Evolutionary conservation across 371 early-diverging fungal genomes (phyloP).

Genomic region (Haplosporangium sp.): DNA sequence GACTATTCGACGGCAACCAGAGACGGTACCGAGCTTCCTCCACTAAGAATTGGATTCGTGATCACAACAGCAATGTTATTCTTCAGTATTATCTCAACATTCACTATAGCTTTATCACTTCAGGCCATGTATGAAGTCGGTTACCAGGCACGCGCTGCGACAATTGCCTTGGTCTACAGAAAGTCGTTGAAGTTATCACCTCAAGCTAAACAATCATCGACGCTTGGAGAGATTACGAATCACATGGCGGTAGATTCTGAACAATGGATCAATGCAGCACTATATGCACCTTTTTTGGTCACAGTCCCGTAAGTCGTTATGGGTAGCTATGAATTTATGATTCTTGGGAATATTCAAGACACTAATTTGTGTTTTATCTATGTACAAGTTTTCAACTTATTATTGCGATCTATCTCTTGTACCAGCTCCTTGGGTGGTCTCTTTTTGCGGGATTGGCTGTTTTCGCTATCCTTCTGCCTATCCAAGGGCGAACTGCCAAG

Average conservation of each 20-base stretch:
- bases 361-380: neutral
- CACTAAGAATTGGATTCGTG: conserved; percentile 26
- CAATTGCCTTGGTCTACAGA: conserved; percentile 89
- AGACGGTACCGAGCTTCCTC: conserved; percentile 11
- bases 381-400: conserved; percentile 17
- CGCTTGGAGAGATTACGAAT: conserved; percentile 85
- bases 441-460: conserved; percentile 51
- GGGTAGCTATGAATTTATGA: too few relatives aligned
- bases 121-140: conserved; percentile 23
- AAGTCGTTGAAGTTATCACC: conserved; percentile 87
- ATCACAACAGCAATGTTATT: conserved; percentile 24
- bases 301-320: conserved; percentile 20
- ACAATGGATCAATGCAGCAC: conserved; percentile 21
- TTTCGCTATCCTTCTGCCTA: conserved; percentile 28
- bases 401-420: conserved; percentile 70
- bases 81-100: conserved; percentile 12
- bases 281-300: conserved; percentile 20
- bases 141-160: conserved; percentile 72
- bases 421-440: conserved; percentile 84
- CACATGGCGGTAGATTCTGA: conserved; percentile 70
- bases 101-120: conserved; percentile 1
- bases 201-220: conserved; percentile 80
- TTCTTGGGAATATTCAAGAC: too few relatives aligned
- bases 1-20: conserved; percentile 26
- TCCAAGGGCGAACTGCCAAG: conserved; percentile 29